phyloP scores from a whole-genome alignment of 352 stramenopile species.

The Globisporangium emineosum region DNA sequence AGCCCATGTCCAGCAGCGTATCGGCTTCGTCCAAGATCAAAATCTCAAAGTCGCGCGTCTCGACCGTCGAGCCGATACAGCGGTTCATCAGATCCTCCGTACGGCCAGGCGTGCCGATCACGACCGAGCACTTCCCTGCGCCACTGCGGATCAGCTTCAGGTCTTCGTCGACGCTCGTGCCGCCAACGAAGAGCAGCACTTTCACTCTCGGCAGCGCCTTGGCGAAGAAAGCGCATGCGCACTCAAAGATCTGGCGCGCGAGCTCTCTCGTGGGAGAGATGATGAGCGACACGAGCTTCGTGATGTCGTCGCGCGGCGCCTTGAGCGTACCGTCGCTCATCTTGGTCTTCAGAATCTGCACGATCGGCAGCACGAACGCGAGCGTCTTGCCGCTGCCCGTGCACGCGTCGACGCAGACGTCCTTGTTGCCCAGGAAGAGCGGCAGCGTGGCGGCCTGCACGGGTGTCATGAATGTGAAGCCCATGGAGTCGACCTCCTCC shows the following conservation, averaged over 20 bases:
- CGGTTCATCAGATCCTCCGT: constrained; percentile 87
- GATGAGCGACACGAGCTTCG: constrained; percentile 80
- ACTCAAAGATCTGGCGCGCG: constrained; percentile 83
- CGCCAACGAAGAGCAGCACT: constrained; percentile 89
- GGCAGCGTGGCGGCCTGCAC: constrained; percentile 91
- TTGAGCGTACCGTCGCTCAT: constrained; percentile 60
- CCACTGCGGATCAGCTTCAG: constrained; percentile 56
- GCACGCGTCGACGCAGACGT: constrained; percentile 93
- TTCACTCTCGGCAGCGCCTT: constrained; percentile 61
- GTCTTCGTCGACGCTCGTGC: constrained; percentile 87
- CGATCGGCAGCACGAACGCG: constrained; percentile 92
- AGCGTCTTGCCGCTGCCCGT: constrained; percentile 95
- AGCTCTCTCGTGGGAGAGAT: constrained; percentile 89
- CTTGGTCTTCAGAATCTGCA: constrained; percentile 86
- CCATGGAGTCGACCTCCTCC: constrained; percentile 63
- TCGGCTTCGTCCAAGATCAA: constrained; percentile 99
- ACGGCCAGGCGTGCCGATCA: constrained; percentile 82
- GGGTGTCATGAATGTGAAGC: constrained; percentile 90
- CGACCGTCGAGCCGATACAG: constrained; percentile 73
- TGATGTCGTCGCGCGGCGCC: constrained; percentile 47
- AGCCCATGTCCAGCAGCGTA: constrained; percentile 97
- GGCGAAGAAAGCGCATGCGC: constrained; percentile 58
- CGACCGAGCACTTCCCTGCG: constrained; percentile 61
- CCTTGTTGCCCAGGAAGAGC: constrained; percentile 93
- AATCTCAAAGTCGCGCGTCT: constrained; percentile 94